Percentiles rank a stretch among this genome's conserved stretches.
phyloP scores from a whole-genome alignment of 2,329 filamentous ascomycete species.

The Alternaria ethzedia region DNA sequence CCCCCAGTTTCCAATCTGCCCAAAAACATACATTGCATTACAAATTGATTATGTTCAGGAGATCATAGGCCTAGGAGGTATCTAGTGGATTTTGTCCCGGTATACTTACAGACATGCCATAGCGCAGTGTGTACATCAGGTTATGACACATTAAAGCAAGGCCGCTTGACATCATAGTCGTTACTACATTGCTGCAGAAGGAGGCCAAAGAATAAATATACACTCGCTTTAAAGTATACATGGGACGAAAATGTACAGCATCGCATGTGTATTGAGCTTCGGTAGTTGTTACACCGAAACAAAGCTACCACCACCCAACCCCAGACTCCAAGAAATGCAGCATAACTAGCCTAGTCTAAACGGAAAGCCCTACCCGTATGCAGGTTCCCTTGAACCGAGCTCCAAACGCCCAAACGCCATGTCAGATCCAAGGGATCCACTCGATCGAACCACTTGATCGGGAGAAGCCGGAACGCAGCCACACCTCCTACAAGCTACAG shows the following conservation, averaged over 20 bases:
- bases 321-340: conserved; percentile 15
- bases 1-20: not conserved
- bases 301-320: not conserved
- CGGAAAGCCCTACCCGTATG: conserved; percentile 2
- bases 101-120: too few species aligned
- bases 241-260: not conserved
- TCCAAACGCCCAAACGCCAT: conserved; percentile 7
- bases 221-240: not conserved
- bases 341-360: conserved; percentile 15
- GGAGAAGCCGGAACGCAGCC: not conserved
- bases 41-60: not conserved
- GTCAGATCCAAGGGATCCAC: not conserved
- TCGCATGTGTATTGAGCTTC: not conserved
- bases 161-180: not conserved
- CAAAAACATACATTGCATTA: not conserved
- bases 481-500: not conserved
- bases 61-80: not conserved
- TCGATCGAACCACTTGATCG: not conserved
- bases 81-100: not conserved
- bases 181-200: not conserved
- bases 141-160: not conserved
- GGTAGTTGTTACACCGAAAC: not conserved
- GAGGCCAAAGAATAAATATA: too few species aligned
- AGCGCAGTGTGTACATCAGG: not conserved
- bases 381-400: conserved; percentile 1